Evolutionary conservation across 2,329 filamentous ascomycete genomes (phyloP), one percentile per base, ranked within the genome.

Genomic region (Trichophyton equinum): DNA sequence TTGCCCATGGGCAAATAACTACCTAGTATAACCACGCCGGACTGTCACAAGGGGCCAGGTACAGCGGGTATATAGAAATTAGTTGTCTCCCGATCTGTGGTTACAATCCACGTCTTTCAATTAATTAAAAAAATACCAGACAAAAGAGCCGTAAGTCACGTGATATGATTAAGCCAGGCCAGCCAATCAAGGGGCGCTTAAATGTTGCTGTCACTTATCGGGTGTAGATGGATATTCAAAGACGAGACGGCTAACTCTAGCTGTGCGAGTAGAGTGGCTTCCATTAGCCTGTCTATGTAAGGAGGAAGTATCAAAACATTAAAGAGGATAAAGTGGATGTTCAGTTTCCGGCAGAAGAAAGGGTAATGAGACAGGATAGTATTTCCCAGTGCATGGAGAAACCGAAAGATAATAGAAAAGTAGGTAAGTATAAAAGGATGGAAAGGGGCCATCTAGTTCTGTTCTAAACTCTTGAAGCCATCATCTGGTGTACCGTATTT

Each of bases 381-480:
- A 55, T 55, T 55, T 55, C 51, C 51, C 51, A n/a, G n/a, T 38
- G 15, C 30, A 44, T 9, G 33, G 25, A 15, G 30, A 30, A 33
- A 38, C 51, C 51, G 51, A 55, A 55, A 55, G 51, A 55, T 55
- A 36, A 55, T 20, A 27, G 27, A 13, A 36, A 53, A 53, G 22
- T 25, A 55, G 33, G 11, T 38, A 38, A 38, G 27, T 33, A 36
- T 22, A 27, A 15, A n/a, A 18, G 51, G 51, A 38, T 38, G 33
- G 33, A 8, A 2, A 38, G 33, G 33, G 33, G 33, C 2, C 33
- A 13, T 55, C 51, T 55, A 55, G 51, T 36, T 33, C 51, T 36
- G 51, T 55, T 55, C 51, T 55, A 55, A 44, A 55, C 51, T 33
- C 51, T 55, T 55, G 51, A 55, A 55, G 51, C 51, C 51, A 36